Conservation (phyloP, 1,284 basidiomycete genomes). For the Anthracocystis panici-leucophaei region DNA sequence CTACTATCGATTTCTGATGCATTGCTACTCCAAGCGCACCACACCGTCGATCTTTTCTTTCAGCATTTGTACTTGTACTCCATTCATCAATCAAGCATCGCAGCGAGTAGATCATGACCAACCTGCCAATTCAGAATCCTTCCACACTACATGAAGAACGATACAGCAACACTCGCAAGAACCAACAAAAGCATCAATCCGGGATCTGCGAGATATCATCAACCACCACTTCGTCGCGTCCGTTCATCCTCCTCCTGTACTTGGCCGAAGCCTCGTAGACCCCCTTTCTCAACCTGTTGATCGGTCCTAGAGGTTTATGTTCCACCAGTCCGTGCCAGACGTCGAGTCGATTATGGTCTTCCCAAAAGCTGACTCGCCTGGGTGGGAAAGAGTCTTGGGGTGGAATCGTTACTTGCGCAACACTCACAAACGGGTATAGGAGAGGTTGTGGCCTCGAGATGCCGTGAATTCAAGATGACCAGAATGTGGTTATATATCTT, state of each 20-base stretch:
- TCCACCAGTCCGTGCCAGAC: conserved; percentile 58
- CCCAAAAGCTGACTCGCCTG: conserved; percentile 56
- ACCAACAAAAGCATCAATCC: conserved; percentile 9
- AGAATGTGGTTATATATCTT: neutral
- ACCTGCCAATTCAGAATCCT: neutral
- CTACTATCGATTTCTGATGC: conserved; percentile 46
- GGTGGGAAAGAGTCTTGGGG: conserved; percentile 57
- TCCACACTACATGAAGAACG: neutral
- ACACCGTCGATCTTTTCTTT: neutral
- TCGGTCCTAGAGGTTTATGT: conserved; percentile 57
- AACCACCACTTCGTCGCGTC: conserved; percentile 33
- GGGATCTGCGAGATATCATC: conserved; percentile 42
- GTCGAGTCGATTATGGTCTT: conserved; percentile 57
- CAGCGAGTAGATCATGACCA: neutral
- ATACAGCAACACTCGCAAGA: neutral
- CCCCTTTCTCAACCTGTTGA: conserved; percentile 57
- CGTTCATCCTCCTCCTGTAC: conserved; percentile 35
- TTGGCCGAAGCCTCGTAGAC: conserved; percentile 48
- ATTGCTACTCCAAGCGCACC: neutral
- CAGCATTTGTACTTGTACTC: conserved; percentile 19
- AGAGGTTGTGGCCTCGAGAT: too few species aligned
- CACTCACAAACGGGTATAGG: conserved; percentile 57
- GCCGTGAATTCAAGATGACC: too few species aligned
- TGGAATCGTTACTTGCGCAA: conserved; percentile 55
- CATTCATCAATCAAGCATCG: neutral